Base-by-base conservation (phyloP, 352 stramenopile genomes). In the Globisporangium cylindrosporum region DNA sequence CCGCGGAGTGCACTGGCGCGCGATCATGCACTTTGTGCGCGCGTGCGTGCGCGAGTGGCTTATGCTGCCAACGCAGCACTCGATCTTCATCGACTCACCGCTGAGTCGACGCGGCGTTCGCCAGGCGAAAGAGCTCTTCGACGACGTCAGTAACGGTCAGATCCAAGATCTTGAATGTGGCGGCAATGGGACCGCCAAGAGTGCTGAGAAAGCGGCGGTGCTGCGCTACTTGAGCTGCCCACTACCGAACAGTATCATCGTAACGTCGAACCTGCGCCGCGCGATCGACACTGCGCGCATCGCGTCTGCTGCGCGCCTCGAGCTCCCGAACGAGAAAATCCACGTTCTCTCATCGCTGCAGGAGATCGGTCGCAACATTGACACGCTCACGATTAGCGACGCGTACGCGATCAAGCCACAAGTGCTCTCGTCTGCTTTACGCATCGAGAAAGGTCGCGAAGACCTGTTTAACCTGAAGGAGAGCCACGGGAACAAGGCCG, bases 51-150 rank as follows among this genome's bases (percentile, higher is more conserved):
- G 77, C 24, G 89, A 97, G 71, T 91, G 84, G 75, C 74, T 91
- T 15, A 59, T 93, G 72, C 70, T 91, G 1, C 77, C 81, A 3
- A 90, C 86, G 22, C 66, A 64, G 20, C 79, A 94, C 74, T 94
- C 88, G 62, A 64, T 94, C 27, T 94, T 97, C 63, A 68, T 97
- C 36, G 89, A 97, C 76, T 95, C 89, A 8, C 88, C 89, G 9
- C 77, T 97, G 38, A 97, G 88, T 63, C 59, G 63, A 4, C 74
- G 73, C 2, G 89, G 89, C 5, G 49, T 78, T 18, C 69, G 75
- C n/a, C 86, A 97, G 60, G 84, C 84, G 1, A 73, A 82, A 20
- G 79, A 59, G 38, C 72, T 97, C 1, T 77, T 75, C 22, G 71
- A 82, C 4, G 73, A 80, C 22, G 36, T 59, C 24, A 43, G 36